Percentiles rank a stretch among this genome's conserved stretches.
Conservation (phyloP, 495 filamentous ascomycete genomes). For the Podospora comata region DNA sequence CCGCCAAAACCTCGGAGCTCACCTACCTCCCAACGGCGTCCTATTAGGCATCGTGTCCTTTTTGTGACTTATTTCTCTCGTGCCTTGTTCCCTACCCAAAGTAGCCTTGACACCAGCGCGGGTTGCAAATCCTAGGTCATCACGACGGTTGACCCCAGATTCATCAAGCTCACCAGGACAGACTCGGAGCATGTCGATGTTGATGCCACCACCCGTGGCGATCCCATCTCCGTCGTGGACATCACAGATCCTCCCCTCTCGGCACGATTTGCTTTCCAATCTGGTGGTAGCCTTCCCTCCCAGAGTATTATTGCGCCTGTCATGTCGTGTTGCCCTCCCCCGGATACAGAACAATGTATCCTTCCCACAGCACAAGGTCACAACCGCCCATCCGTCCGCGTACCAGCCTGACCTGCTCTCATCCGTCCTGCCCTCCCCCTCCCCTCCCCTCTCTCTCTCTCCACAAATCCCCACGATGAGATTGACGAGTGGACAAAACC, state of each 20-base stretch:
- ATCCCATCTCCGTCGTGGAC: neutral
- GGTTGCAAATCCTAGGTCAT: neutral
- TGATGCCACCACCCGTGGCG: neutral
- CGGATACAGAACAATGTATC: neutral
- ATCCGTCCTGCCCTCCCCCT: neutral
- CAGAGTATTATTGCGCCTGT: neutral
- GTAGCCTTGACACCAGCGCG: neutral
- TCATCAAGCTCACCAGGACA: neutral
- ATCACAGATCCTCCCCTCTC: neutral
- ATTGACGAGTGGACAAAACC: neutral
- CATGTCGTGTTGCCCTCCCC: neutral
- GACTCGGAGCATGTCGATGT: neutral
- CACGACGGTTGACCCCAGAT: neutral
- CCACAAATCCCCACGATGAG: neutral
- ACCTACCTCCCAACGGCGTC: neutral
- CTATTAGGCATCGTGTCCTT: conserved; percentile 16
- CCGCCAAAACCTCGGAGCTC: conserved; percentile 18
- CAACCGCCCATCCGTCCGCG: neutral
- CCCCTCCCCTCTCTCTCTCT: neutral
- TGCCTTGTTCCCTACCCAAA: neutral
- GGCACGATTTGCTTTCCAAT: neutral
- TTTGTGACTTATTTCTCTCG: conserved; percentile 4
- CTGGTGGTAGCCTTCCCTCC: neutral
- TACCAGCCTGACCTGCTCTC: neutral
- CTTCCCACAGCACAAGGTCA: neutral